Evolutionary conservation across 2,329 filamentous ascomycete genomes (phyloP), one percentile per base, ranked within the genome.

Genomic region (Colletotrichum camelliae): DNA sequence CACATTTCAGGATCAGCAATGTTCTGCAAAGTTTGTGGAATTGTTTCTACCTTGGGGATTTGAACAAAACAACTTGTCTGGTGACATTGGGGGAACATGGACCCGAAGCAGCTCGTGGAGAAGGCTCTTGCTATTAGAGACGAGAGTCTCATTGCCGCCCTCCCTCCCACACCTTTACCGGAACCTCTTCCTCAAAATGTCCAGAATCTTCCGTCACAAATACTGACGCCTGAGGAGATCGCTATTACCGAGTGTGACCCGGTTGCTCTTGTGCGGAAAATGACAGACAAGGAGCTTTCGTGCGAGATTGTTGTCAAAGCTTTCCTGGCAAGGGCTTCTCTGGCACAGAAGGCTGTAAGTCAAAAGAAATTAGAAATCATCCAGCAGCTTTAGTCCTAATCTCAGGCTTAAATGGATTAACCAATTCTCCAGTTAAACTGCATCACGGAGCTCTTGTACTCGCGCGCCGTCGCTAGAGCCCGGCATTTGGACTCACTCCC

Each of bases 401-500:
- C 24, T 24, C 24, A 24, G 24, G 24, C 24, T 24, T 24, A 24
- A 24, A 24, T 3, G 4, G 24, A 24, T 48, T 7, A 8, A 48
- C 43, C 6, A n/a, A n/a, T 5, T 5, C 16, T 35, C 6, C 43
- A 48, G 43, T 16, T 48, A 48, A 48, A 48, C 16, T 48, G 43
- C 12, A 48, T 48, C 43, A 48, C 43, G 16, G 43, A 48, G 10
- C 43, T 48, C 15, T n/a, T 48, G 9, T 48, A 48, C 43, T 18
- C 43, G 7, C 43, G n/a, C 9, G 43, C 43, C 6, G n/a, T 48
- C 43, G n/a, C 43, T 1, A 48, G 83, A 1, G 83, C 83, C 3
- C 80, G 78, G 65, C 69, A 83, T 16, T 82, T 84, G 1, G 83
- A 84, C 75, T 80, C 82, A 0, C 72, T 84, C 7, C 81, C 83